Conservation (phyloP, 257 asterid genomes). For the Striga asiatica region DNA sequence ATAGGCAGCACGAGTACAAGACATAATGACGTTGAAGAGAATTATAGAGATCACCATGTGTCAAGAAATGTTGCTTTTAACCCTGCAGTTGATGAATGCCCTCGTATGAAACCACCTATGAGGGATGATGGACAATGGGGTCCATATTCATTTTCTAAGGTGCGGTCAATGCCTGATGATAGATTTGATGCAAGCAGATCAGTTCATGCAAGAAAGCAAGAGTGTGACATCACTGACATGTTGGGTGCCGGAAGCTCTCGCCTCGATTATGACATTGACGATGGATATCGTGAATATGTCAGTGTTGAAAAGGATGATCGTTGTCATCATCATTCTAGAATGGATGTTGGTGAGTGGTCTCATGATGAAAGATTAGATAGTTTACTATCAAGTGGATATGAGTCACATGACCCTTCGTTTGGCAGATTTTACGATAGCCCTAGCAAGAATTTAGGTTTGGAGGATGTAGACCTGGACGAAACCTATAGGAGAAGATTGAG, state of each 20-base stretch:
- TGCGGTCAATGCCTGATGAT: slow-evolving; percentile 19
- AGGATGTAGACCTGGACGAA: slow-evolving; percentile 19
- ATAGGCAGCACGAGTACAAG: slow-evolving; percentile 14
- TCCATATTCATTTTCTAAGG: slow-evolving; percentile 21
- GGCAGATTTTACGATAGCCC: slow-evolving; percentile 23
- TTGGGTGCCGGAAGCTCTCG: slow-evolving; percentile 25
- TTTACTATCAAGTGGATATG: slow-evolving; percentile 22
- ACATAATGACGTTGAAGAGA: slow-evolving; percentile 29
- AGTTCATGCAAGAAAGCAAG: slow-evolving; percentile 19
- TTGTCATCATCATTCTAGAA: slow-evolving; percentile 23
- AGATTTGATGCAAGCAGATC: slow-evolving; percentile 20
- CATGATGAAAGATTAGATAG: slow-evolving; percentile 23
- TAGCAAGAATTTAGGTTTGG: slow-evolving; percentile 20
- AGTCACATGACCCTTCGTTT: slow-evolving; percentile 3
- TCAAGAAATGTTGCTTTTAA: slow-evolving; percentile 22
- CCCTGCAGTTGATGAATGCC: slow-evolving; percentile 23
- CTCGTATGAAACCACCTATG: slow-evolving; percentile 19
- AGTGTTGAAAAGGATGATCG: slow-evolving; percentile 17
- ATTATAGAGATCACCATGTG: slow-evolving; percentile 20
- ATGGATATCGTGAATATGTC: slow-evolving; percentile 22
- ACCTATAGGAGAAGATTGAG: slow-evolving; percentile 20
- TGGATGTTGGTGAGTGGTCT: slow-evolving; percentile 22
- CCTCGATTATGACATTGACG: slow-evolving; percentile 20
- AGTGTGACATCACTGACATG: slow-evolving; percentile 22
- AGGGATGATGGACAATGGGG: slow-evolving; percentile 25